Base-by-base conservation (phyloP, 305 asterid species). In the Lippia alba region DNA sequence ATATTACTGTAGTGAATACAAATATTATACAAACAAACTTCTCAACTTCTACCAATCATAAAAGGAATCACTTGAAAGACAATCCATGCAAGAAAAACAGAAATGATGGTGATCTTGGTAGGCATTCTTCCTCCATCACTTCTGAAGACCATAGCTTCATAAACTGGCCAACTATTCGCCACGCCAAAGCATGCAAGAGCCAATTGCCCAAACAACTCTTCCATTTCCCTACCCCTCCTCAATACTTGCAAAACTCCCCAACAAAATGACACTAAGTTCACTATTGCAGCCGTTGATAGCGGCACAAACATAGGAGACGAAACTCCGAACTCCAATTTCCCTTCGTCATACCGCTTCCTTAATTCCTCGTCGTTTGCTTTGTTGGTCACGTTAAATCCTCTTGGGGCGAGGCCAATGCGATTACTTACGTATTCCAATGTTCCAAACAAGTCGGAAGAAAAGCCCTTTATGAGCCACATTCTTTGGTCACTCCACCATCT, bases 131-230 rank as follows among this genome's bases (percentile, higher is more conserved):
- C 91, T 34, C 72, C 62, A 70, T 86, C 91, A 7, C 33, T 76
- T 71, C 96, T 81, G 45, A 82, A 45, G 2, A 79, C 18, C 89
- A 91, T 87, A 12, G 96, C 97, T 73, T 84, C 91, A 66, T 85
- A 91, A 45, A 91, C 58, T 0, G 97, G 94, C 79, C 71, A 79
- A 56, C 88, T 69, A 74, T 82, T 91, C 54, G 63, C 64, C 54
- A 77, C 76, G 17, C 78, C 94, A 69, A 81, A 85, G 57, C 97
- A 56, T 6, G 88, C 74, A 12, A 87, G 9, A 8, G 70, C 60
- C 61, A 84, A 48, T 24, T 80, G 87, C 49, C 79, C 63, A 44
- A 76, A 55, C 54, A 79, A 62, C 1, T 46, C 74, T 20, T 77
- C 76, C 12, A 71, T 32, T 12, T 72, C 65, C 49, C 61, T 53